These are phyloP conservation scores for Cutaneotrichosporon daszewskae DNA, from an alignment of 1,284 basidiomycete genomes.

Conservation along the genomic window DNA sequence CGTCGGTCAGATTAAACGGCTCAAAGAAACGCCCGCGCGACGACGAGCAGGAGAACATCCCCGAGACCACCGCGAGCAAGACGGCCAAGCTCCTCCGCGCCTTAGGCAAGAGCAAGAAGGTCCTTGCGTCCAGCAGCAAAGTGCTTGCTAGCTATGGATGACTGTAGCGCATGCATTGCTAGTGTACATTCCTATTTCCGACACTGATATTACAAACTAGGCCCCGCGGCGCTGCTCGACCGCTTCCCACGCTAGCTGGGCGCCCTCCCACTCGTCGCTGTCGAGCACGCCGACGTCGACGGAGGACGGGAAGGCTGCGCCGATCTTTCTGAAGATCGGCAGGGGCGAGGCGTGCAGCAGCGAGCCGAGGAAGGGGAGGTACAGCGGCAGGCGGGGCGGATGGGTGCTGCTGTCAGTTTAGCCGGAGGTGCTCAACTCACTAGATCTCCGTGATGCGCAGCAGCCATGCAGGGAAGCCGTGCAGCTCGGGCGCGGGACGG, in stretches of 20 bases:
- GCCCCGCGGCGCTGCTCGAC: slow-evolving; percentile 28
- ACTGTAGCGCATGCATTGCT: no score
- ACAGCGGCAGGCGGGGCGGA: slow-evolving; percentile 25
- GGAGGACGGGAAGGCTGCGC: slow-evolving; percentile 9
- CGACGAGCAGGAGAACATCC: no score
- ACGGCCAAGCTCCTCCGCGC: no score
- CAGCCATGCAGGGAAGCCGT: slow-evolving; percentile 37
- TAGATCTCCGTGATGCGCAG: slow-evolving; percentile 39
- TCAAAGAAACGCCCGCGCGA: slow-evolving; percentile 1
- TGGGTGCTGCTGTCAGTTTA: no score
- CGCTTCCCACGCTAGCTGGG: slow-evolving; percentile 19
- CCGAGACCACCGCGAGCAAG: no score
- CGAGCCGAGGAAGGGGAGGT: slow-evolving; percentile 14
- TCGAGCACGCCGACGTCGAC: slow-evolving; percentile 13
- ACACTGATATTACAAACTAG: no score
- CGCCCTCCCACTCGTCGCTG: slow-evolving; percentile 17
- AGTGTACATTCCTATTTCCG: no score
- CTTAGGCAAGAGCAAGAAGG: no score
- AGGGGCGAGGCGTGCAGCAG: slow-evolving; percentile 16
- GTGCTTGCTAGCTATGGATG: no score
- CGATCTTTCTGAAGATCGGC: slow-evolving; percentile 17
- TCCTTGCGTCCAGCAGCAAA: no score
- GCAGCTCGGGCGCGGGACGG: slow-evolving; percentile 31
- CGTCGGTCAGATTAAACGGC: no score
- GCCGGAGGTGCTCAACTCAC: no score